Evolutionary conservation across 345 rosid genomes (phyloP).

Genomic region (Eucalyptus polybractea): DNA sequence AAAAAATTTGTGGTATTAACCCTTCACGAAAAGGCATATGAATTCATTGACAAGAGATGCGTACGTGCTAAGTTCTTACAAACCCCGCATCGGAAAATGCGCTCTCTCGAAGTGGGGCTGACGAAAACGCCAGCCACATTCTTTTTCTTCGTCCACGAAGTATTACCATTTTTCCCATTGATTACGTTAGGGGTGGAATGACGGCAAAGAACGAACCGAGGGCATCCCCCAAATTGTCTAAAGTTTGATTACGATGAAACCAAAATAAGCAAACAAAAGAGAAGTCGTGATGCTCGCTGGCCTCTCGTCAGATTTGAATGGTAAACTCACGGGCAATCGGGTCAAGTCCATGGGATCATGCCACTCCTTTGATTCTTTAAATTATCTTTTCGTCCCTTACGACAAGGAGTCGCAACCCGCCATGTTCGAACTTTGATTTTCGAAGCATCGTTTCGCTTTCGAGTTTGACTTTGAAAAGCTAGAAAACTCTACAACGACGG

Average conservation of each 20-base stretch:
- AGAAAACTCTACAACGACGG: background rate
- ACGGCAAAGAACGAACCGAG: background rate
- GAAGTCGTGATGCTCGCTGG: background rate
- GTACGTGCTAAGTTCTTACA: no score
- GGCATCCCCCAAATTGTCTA: background rate
- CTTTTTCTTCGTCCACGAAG: background rate
- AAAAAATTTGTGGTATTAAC: rapidly evolving
- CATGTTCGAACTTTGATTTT: background rate
- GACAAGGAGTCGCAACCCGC: background rate
- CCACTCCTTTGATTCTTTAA: background rate
- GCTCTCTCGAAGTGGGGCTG: background rate
- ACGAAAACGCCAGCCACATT: background rate
- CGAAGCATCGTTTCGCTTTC: background rate
- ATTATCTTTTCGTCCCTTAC: background rate
- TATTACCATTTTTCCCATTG: background rate
- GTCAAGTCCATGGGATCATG: background rate
- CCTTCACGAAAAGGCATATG: no score
- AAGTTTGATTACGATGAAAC: background rate
- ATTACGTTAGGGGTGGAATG: background rate
- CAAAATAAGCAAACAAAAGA: background rate
- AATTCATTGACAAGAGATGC: background rate
- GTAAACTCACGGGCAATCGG: background rate
- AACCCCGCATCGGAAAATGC: background rate
- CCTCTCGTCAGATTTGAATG: background rate
- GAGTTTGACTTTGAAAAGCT: background rate